Base-by-base conservation (phyloP, 2,329 filamentous ascomycete genomes). In the Penicillium sp. region DNA sequence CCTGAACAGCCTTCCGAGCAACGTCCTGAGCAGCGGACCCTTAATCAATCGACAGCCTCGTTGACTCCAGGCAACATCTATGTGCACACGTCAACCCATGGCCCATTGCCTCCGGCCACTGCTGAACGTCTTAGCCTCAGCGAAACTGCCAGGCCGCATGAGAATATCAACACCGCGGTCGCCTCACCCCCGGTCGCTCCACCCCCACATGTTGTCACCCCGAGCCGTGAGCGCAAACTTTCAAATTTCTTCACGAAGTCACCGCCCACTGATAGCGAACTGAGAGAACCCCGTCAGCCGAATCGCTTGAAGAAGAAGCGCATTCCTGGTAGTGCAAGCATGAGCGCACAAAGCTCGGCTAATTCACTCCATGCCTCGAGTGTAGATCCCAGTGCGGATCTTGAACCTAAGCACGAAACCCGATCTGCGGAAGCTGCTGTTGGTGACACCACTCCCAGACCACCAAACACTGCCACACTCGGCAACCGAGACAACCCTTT, bases 221-320 rank as follows among this genome's bases (percentile, higher is more conserved):
- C 87, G 7, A 79, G 79, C 6, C 87, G 83, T 60, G 89, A 92
- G 56, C 84, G 87, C 31, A 87, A 85, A 58, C 74, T 96, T 55
- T 82, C 89, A 51, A 85, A 79, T 67, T 78, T 96, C 38, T 89
- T 96, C 68, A 83, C 69, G 27, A 78, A 89, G 67, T 83, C 88
- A 62, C 88, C 89, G 2, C 86, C 88, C 1, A 82, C 82, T 0
- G 81, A 78, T 27, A 83, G 85, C 42, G 82, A 77, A 4, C 74
- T 79, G 38, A 87, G 87, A 61, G 87, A 83, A 66, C 75, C 69
- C 9, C 85, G 90, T 45, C 89, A 88, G 70, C 91, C 92, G 0
- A 97, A 96, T 69, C 96, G 97, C 75, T 79, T 99, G 51, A 89
- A 89, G 74, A 97, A 97, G 80, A 96, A 91, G 75, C 83, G 78